Evolutionary conservation across 768 basidiomycete species (phyloP).

Genomic region (Lanmaoa pseudosensibilis): DNA sequence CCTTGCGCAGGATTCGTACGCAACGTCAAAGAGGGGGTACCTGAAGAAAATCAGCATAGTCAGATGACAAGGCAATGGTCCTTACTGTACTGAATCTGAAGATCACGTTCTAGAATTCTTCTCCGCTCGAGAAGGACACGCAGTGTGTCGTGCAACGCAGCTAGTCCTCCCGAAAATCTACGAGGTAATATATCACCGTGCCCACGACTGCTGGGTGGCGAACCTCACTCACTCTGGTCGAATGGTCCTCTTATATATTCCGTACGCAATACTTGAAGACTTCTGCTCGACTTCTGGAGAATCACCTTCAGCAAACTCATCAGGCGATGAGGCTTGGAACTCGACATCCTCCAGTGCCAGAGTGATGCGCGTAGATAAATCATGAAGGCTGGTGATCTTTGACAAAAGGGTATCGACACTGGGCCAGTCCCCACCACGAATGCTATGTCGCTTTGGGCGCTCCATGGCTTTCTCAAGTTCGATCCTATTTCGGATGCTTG

Average conservation of each 20-base stretch:
- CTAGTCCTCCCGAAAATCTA: constrained; percentile 60
- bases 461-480: constrained; percentile 59
- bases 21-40: constrained; percentile 69
- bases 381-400: constrained; percentile 49
- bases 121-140: constrained; percentile 44
- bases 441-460: constrained; percentile 22
- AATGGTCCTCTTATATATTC: constrained; percentile 52
- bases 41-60: constrained; percentile 39
- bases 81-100: constrained; percentile 59
- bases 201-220: background rate
- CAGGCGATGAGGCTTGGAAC: constrained; percentile 11
- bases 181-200: constrained; percentile 21
- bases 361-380: constrained; percentile 58
- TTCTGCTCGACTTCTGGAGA: constrained; percentile 15
- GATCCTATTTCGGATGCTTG: constrained; percentile 49
- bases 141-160: constrained; percentile 48
- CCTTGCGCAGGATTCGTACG: constrained; percentile 68
- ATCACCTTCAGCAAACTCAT: constrained; percentile 27
- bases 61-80: background rate
- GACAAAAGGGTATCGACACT: constrained; percentile 53
- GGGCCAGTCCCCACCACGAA: constrained; percentile 48
- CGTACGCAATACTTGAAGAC: constrained; percentile 27
- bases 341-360: constrained; percentile 43
- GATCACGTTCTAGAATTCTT: constrained; percentile 50
- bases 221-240: constrained; percentile 57